Base-by-base conservation (phyloP, 495 filamentous ascomycete genomes). In the Podospora anserina region DNA sequence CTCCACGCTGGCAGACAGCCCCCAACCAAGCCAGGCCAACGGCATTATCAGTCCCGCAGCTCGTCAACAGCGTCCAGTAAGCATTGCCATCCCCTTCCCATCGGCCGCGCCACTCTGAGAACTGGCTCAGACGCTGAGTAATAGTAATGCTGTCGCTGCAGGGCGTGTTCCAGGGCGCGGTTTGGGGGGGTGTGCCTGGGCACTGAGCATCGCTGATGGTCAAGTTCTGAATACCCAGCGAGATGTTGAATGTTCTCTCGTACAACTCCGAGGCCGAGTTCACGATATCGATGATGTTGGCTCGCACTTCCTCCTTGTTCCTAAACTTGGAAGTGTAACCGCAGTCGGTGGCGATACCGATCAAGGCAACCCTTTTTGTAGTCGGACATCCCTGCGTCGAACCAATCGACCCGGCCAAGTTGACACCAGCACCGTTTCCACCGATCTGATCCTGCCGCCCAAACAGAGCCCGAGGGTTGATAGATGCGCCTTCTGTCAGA, bases 11-110 rank as follows among this genome's bases (percentile, higher is more conserved):
- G 78, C 95, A 98, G 26, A 94, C 84, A 73, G 94, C 92, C 49
- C 95, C 94, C 67, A 98, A 81, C 95, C 95, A 99, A 23, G 95
- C 91, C 30, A 98, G 79, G 2, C 95, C 95, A 39, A 99, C 94
- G 70, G 96, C 92, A n/a, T 88, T 82, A 19, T 88, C 91, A 1
- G 92, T 97, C 56, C 87, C 84, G 76, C 95, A 99, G 16, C 87
- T 93, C 32, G 89, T 96, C 78, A 99, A 79, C 23, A 99, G 81
- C 4, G 92, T 97, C 95, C 95, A 99, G 77, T 94, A 96, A 3
- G 93, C 92, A 76, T 97, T 95, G 56, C 75, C 82, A 76, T 98
- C 95, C 7, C 15, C 15, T 16, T 83, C 79, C 61, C 72, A 81
- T 67, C 85, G 76, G 2, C 93, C 91, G 64, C 95, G 86, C 96